Conservation (phyloP, 768 basidiomycete genomes). For the Russula vinacea region DNA sequence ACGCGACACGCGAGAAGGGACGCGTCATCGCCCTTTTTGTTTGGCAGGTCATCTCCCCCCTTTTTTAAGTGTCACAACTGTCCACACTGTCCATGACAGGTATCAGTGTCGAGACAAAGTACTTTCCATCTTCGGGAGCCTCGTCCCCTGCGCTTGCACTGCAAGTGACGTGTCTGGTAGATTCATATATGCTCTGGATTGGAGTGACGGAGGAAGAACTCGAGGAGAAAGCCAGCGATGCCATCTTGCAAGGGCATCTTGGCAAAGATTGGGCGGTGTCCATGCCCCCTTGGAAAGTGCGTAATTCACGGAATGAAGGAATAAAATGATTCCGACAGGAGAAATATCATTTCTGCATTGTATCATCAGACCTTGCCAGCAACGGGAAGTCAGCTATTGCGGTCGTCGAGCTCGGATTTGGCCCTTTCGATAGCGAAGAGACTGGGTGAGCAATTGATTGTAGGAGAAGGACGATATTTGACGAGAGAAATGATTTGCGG, state of each 20-base stretch:
- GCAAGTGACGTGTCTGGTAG: conserved; percentile 62
- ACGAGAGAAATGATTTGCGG: conserved; percentile 25
- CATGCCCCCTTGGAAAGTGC: conserved; percentile 55
- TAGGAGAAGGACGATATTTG: conserved; percentile 23
- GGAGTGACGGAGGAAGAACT: conserved; percentile 53
- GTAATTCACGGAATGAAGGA: conserved; percentile 21
- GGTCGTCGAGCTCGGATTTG: conserved; percentile 56
- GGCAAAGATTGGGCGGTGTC: conserved; percentile 80
- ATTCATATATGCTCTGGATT: conserved; percentile 82
- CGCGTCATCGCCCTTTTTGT: conserved; percentile 5
- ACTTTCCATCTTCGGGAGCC: conserved; percentile 49
- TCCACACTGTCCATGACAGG: not conserved
- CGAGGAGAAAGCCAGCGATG: conserved; percentile 37
- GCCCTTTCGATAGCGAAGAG: conserved; percentile 75
- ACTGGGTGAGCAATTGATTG: conserved; percentile 53
- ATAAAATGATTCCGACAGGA: not conserved
- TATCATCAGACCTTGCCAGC: conserved; percentile 15
- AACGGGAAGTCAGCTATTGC: conserved; percentile 59
- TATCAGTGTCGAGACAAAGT: conserved; percentile 48
- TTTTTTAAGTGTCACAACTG: not conserved
- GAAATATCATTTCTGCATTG: conserved; percentile 7
- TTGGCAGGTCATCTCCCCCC: not conserved
- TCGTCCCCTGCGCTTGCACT: conserved; percentile 58
- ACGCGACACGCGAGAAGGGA: not conserved
- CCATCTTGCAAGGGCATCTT: conserved; percentile 54